These are phyloP conservation scores for Cronartium quercuum DNA, from an alignment of 1,284 basidiomycete genomes.

Conservation along the genomic window DNA sequence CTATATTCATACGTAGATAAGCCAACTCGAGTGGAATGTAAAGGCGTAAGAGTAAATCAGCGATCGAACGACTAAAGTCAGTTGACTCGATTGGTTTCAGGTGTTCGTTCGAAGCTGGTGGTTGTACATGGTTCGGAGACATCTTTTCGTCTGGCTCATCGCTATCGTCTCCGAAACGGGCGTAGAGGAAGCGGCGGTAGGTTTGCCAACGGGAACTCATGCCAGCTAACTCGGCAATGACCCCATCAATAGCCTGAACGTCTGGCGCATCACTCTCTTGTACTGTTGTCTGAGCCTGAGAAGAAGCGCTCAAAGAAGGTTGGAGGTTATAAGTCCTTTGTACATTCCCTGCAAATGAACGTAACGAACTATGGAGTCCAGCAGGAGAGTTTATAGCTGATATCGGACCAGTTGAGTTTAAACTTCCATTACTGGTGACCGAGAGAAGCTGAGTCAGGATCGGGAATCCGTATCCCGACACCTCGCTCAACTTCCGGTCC, in stretches of 20 bases:
- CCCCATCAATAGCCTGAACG: slow-evolving; percentile 79
- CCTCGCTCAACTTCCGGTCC: slow-evolving; percentile 40
- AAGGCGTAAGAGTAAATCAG: not conserved
- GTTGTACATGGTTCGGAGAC: not conserved
- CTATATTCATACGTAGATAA: slow-evolving; percentile 31
- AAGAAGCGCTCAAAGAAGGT: slow-evolving; percentile 3
- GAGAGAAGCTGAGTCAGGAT: slow-evolving; percentile 6
- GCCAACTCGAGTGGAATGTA: slow-evolving; percentile 22
- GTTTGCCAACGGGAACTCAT: slow-evolving; percentile 87
- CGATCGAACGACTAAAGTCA: slow-evolving; percentile 1
- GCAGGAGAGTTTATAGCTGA: slow-evolving; percentile 19
- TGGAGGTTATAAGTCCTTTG: slow-evolving; percentile 20
- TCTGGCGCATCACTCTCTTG: slow-evolving; percentile 66
- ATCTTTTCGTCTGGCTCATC: not conserved
- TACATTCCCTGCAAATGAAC: slow-evolving; percentile 29
- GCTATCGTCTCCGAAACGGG: slow-evolving; percentile 53
- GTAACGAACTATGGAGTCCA: slow-evolving; percentile 23
- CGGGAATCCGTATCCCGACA: slow-evolving; percentile 6
- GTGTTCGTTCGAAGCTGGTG: not conserved
- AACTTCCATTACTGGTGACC: not conserved
- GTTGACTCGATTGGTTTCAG: slow-evolving; percentile 12
- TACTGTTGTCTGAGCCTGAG: slow-evolving; percentile 42
- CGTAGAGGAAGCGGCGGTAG: slow-evolving; percentile 77
- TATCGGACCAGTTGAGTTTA: not conserved
- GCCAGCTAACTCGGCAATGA: slow-evolving; percentile 74